Conservation (phyloP, 257 asterid species). For the Nemophila menziesii region DNA sequence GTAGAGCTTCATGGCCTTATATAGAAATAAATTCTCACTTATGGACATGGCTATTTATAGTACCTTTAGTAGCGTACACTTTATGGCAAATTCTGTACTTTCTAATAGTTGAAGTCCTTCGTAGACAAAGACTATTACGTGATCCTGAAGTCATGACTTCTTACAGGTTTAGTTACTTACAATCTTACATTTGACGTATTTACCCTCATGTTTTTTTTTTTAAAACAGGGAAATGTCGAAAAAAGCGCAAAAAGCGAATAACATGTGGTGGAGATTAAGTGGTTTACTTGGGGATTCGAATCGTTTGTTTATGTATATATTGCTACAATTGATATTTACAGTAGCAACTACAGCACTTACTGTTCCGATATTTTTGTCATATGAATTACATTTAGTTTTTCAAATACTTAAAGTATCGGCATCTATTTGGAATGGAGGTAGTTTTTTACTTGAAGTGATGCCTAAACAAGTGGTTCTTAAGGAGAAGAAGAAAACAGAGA, state of each 20-base stretch:
- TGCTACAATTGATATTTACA: constrained; percentile 77
- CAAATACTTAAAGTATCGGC: constrained; percentile 89
- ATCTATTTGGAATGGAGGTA: constrained; percentile 85
- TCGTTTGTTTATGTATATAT: constrained; percentile 80
- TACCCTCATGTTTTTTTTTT: not conserved
- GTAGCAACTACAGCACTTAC: constrained; percentile 81
- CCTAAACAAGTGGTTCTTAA: constrained; percentile 78
- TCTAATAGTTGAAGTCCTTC: constrained; percentile 81
- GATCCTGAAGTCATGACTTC: constrained; percentile 99
- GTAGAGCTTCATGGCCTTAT: constrained; percentile 76
- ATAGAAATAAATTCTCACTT: constrained; percentile 61
- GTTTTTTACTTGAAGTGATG: constrained; percentile 88
- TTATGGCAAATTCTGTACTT: constrained; percentile 87
- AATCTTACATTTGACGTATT: not conserved
- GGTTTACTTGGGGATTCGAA: constrained; percentile 90
- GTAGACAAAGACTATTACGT: constrained; percentile 67
- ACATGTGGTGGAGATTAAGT: constrained; percentile 84
- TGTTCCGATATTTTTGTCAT: constrained; percentile 84
- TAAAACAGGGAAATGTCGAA: constrained; percentile 81
- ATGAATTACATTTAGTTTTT: constrained; percentile 49
- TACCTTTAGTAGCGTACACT: constrained; percentile 66
- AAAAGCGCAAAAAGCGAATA: constrained; percentile 91
- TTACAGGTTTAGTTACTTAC: constrained; percentile 50
- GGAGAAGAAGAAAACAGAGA: constrained; percentile 68
- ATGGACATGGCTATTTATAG: constrained; percentile 91